Evolutionary conservation across 2,329 filamentous ascomycete species (phyloP), one percentile per base, ranked within the genome.

Genomic region (Sarocladium brachiariae): DNA sequence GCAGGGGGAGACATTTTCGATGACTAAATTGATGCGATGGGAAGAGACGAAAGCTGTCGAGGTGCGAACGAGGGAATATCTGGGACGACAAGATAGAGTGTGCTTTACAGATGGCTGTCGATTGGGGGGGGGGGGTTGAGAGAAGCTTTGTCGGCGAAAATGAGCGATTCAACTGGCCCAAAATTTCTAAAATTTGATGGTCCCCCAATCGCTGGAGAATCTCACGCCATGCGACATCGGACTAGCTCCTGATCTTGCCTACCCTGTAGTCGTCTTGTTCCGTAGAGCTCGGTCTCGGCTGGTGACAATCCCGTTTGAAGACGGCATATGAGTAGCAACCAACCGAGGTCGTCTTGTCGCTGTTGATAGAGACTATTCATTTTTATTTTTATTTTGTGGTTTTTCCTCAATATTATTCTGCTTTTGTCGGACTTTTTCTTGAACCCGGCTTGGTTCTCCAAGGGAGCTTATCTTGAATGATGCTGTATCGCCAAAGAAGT

Each of bases 1-100:
- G 68, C 64, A 37, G 74, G 64, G 54, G 84, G 81, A 65, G 84
- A 85, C 83, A 87, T 83, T 51, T 59, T 70, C 58, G 55, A 34
- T 51, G 37, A 31, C 9, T 19, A 21, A 19, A 24, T 7, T 16
- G 13, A 18, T 27, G 5, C 9, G 41, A 19, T 8, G 24, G n/a
- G 16, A 13, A 19, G 8, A 19, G n/a, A 27, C 8, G 16, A 43
- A 43, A 27, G 11, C 5, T 11, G 16, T 16, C 23, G 24, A 6
- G 39, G 10, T 11, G 39, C n/a, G n/a, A n/a, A n/a, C n/a, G n/a
- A n/a, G n/a, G n/a, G n/a, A n/a, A n/a, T n/a, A n/a, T n/a, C n/a
- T n/a, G n/a, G n/a, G n/a, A n/a, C n/a, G 46, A 8, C 30, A 31
- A 19, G 18, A 25, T 14, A 27, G 21, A 43, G 23, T 9, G 21